Evolutionary conservation across 345 rosid genomes (phyloP), one percentile per base, ranked within the genome.

Genomic region (Corchorus olitorius): DNA sequence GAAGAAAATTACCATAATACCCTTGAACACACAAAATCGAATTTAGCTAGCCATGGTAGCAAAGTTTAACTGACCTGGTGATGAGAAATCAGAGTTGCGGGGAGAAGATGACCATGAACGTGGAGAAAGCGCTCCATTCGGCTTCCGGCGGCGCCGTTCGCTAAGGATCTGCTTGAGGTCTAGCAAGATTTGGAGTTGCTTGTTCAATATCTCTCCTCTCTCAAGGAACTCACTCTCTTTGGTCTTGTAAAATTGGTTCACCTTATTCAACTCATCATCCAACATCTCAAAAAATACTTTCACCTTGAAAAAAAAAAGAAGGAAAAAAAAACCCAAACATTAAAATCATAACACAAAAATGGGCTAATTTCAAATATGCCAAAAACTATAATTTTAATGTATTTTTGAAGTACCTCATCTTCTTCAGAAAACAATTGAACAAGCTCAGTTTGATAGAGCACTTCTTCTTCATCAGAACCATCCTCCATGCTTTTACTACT

Each of bases 371-470:
- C 4, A 39, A 39, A 39, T 39, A 6, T 45, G 6, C 8, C 35
- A 6, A 39, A 27, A 27, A 27, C 27, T 27, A 0, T 27, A n/a
- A 8, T 1, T 65, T 41, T 41, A 39, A 39, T 39, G 5, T 64
- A 5, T 33, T 35, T 20, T 5, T 27, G 27, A 27, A 1, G 22
- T 85, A 94, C 99, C 97, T 92, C 98, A 73, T 96, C 97, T 86
- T 94, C 99, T 81, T 91, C 98, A 0, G 97, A 90, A 76, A 96
- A 96, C 69, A 94, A 74, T 77, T 96, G 97, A 59, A 85, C 85
- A 59, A 93, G 98, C 72, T 96, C 98, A 58, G 94, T 95, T 83
- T 92, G 88, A 41, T 92, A 90, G 16, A 90, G 88, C 62, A 88
- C 92, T 17, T 77, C 86, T 11, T 85, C 89, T 55, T 83, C 87